Base-by-base conservation (phyloP, 768 basidiomycete species). In the Leucosporidium scottii region DNA sequence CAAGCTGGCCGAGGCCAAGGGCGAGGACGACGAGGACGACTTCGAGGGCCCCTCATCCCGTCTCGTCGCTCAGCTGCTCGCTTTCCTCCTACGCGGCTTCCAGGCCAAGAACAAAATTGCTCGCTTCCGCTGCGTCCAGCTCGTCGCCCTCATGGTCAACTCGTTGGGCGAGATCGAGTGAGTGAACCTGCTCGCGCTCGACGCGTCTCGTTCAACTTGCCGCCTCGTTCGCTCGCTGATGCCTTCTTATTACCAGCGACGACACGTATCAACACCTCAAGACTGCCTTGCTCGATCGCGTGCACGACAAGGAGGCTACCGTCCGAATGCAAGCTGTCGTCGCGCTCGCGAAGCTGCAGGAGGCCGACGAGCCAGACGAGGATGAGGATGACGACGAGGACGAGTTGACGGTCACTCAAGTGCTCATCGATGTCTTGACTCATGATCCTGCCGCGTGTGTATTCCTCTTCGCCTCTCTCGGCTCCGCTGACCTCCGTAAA, bases 131-230 rank as follows among this genome's bases (percentile, higher is more conserved):
- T 86, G 86, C 39, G 81, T 90, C 3, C 87, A 89, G 62, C 79
- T 86, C n/a, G 82, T 90, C 20, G 85, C 88, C 0, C 86, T 89
- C 73, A 87, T 92, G 83, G 84, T 94, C 18, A 83, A 85, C 0
- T 84, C 86, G 64, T 80, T 96, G 0, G 90, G 90, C 10, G 88
- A 87, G 78, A 83, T 97, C 65, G 91, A 93, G 93, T 96, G 75
- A 62, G 87, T 82, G 2, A 17, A 25, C 28, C 7, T 6, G 15
- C 6, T 18, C 36, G 23, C 30, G 23, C 47, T 60, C 39, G 13
- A 15, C 55, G 28, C 23, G n/a, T 15, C 30, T 48, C 15, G 55
- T 28, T 31, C 30, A 58, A 64, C 66, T 56, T 49, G n/a, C 58
- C 48, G 8, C 27, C 31, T 20, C 6, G 18, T 23, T 18, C 18